Evolutionary conservation across 202 grass and related monocot species (phyloP).

Genomic region (Zoysia matrella): DNA sequence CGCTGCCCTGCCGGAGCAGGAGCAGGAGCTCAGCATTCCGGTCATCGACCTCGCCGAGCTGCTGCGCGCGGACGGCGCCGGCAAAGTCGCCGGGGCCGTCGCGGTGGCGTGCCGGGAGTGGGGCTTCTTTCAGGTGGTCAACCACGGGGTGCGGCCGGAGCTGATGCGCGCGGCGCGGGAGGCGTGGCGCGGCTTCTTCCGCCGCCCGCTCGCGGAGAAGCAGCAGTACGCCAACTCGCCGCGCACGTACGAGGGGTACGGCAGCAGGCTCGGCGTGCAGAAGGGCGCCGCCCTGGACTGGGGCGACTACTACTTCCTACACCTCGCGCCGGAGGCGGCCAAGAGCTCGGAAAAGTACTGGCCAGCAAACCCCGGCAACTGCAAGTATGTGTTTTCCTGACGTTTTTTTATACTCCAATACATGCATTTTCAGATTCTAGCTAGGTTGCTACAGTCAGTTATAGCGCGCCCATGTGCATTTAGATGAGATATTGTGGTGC

Average conservation of each 20-base stretch:
- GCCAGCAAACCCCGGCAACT: constrained; percentile 59
- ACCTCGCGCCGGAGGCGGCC: constrained; percentile 57
- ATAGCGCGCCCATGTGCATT: constrained; percentile 30
- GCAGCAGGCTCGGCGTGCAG: constrained; percentile 82
- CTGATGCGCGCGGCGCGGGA: constrained; percentile 59
- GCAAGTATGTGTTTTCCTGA: constrained; percentile 47
- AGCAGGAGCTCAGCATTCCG: constrained; percentile 48
- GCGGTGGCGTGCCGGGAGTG: constrained; percentile 71
- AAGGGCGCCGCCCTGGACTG: constrained; percentile 88
- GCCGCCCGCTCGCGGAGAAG: constrained; percentile 59
- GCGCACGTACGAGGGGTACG: constrained; percentile 87
- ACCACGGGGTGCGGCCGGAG: constrained; percentile 78
- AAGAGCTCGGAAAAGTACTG: constrained; percentile 62
- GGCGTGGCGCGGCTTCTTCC: constrained; percentile 84
- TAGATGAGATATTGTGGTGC: background rate
- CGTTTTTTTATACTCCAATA: background rate
- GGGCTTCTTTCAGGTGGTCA: constrained; percentile 95
- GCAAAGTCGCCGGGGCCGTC: constrained; percentile 30
- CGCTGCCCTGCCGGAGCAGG: background rate
- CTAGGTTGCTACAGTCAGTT: background rate
- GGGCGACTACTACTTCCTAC: constrained; percentile 95
- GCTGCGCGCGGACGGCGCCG: background rate
- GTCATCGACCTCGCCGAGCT: constrained; percentile 57
- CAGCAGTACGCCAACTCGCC: constrained; percentile 77
- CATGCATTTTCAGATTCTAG: background rate